A percentile compares a stretch with the other conserved stretches of the same genome.
Conservation (phyloP, 352 stramenopile species). For the Phytopythium vexans region DNA sequence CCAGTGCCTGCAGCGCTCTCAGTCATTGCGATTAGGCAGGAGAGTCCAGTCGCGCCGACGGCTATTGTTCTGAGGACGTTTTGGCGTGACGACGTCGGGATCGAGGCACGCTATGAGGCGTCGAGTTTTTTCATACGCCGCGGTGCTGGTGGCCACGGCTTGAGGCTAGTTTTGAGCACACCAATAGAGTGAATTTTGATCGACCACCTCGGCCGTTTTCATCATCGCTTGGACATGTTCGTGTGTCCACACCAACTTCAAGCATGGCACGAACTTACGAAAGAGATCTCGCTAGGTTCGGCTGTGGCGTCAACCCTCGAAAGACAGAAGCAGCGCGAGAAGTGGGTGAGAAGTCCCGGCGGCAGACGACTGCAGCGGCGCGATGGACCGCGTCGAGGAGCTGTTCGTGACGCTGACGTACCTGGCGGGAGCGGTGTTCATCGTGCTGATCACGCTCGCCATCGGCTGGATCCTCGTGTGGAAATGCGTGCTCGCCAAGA, state of each 20-base stretch:
- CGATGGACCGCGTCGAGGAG: conserved; percentile 24
- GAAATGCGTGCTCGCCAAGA: conserved; percentile 82
- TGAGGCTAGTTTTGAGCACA: too few relatives aligned
- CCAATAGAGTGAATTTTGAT: too few relatives aligned
- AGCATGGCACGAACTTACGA: neutral
- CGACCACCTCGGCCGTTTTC: too few relatives aligned
- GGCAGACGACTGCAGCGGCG: neutral
- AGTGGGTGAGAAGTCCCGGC: neutral
- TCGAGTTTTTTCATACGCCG: too few relatives aligned
- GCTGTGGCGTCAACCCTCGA: neutral
- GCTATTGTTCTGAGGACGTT: neutral
- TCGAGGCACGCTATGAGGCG: too few relatives aligned
- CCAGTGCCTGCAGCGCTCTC: conserved; percentile 3
- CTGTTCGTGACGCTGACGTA: conserved; percentile 63
- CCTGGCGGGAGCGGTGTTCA: conserved; percentile 69
- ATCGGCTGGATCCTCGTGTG: conserved; percentile 82
- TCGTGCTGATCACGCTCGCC: conserved; percentile 76
- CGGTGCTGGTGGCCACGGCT: too few relatives aligned
- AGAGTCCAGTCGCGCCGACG: neutral
- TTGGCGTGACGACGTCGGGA: too few relatives aligned
- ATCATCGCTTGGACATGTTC: too few relatives aligned
- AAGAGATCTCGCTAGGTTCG: neutral
- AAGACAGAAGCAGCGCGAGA: neutral
- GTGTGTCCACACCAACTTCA: too few relatives aligned
- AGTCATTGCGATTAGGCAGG: conserved; percentile 3